A percentile compares a stretch with the other conserved stretches of the same genome.
phyloP scores from a whole-genome alignment of 768 basidiomycete species.

The Hericium rajendrae region DNA sequence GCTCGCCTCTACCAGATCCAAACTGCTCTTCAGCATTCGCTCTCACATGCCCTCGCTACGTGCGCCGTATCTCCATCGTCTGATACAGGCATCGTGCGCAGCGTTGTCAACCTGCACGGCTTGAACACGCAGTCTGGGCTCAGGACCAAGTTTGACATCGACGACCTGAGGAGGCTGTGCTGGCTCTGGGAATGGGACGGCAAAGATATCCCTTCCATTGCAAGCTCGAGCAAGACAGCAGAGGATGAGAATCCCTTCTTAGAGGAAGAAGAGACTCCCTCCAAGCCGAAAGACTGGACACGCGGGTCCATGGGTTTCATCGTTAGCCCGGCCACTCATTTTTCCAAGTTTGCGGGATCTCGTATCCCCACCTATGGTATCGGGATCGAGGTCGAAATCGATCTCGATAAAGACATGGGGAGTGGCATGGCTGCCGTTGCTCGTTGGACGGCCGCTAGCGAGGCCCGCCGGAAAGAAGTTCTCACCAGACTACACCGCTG shows the following conservation, averaged over 20 bases:
- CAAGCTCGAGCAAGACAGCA: background rate
- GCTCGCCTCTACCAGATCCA: constrained; percentile 55
- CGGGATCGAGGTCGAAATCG: constrained; percentile 81
- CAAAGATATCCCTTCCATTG: constrained; percentile 25
- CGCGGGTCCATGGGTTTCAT: constrained; percentile 76
- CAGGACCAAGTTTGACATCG: constrained; percentile 49
- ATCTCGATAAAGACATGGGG: constrained; percentile 70
- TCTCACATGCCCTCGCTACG: constrained; percentile 79
- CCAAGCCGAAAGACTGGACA: constrained; percentile 56
- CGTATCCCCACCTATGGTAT: constrained; percentile 76
- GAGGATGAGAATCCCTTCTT: constrained; percentile 22
- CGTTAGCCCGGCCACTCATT: constrained; percentile 62
- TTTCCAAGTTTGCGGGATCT: constrained; percentile 53
- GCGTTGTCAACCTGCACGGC: constrained; percentile 72
- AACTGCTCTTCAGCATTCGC: constrained; percentile 67
- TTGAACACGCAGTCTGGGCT: constrained; percentile 61
- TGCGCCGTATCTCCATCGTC: constrained; percentile 69
- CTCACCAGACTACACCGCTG: constrained; percentile 52
- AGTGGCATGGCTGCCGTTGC: constrained; percentile 87
- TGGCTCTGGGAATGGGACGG: constrained; percentile 90
- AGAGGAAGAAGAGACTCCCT: constrained; percentile 10
- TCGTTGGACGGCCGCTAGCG: constrained; percentile 69
- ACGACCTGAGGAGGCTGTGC: constrained; percentile 67
- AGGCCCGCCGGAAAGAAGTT: constrained; percentile 50
- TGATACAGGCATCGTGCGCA: constrained; percentile 66